Base-by-base conservation (phyloP, 2,329 filamentous ascomycete genomes). In the Dactylellina drechsleri region DNA sequence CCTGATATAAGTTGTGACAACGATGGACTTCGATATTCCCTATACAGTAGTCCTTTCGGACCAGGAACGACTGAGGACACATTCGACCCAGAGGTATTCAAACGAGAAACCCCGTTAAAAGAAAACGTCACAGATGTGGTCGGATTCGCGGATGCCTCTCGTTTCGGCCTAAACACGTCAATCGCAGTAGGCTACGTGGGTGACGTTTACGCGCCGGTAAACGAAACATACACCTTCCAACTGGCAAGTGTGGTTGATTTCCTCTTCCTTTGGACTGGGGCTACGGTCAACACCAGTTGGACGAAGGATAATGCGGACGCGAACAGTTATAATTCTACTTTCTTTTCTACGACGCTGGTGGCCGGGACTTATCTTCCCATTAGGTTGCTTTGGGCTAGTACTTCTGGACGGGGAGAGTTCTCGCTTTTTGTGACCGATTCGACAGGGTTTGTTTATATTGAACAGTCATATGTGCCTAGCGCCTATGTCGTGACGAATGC, bases 151-250 rank as follows among this genome's bases (percentile, higher is more conserved):
- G 28, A 62, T 20, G 16, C 26, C 45, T 53, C 45, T 53, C 1
- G 59, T 43, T 52, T 20, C 59, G 6, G 10, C 41, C 58, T 7
- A 18, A 16, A 12, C 2, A 45, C 15, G 10, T 6, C 16, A n/a
- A 20, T 15, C 62, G 58, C 36, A 57, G 16, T 50, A 16, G 66
- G 16, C 60, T 62, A 62, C 40, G 56, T 57, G 1, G 70, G 70
- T 13, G 66, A 74, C n/a, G 67, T 74, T 43, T 74, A 56, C n/a
- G 56, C 70, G 4, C 62, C 70, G 0, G 45, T 18, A 15, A 52
- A 12, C 16, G 49, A 8, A 23, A 61, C 56, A 2, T 74, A 74
- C 13, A 67, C 13, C 12, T 74, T 74, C 28, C 43, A 15, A n/a
- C 2, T 67, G 5, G 31, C 26, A 2, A 4, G 13, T 0, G 28